Conservation (phyloP, 768 basidiomycete species). For the Rhodotorula taiwanensis region DNA sequence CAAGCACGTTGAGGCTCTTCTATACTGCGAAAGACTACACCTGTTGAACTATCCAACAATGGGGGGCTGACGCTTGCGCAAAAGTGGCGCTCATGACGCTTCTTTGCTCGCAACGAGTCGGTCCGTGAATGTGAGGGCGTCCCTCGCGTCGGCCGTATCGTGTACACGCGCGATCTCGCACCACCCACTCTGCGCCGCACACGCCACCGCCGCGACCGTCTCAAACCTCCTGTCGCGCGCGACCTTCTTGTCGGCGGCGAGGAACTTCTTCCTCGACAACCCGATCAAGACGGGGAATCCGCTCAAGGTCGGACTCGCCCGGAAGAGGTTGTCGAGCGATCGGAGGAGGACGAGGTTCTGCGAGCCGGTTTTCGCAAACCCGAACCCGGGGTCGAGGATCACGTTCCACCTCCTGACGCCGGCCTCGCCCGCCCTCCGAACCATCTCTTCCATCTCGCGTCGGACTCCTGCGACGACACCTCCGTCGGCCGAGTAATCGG, state of each 20-base stretch:
- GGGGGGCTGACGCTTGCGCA: too few relatives aligned
- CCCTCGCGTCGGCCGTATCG: constrained; percentile 64
- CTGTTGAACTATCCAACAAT: not conserved
- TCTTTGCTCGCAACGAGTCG: too few relatives aligned
- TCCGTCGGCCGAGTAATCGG: constrained; percentile 45
- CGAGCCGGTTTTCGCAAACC: constrained; percentile 79
- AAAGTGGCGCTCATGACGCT: too few relatives aligned
- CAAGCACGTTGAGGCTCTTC: constrained; percentile 10
- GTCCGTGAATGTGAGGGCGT: constrained; percentile 63
- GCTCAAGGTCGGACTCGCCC: not conserved
- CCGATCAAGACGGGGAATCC: constrained; percentile 62
- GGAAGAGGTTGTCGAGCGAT: constrained; percentile 47
- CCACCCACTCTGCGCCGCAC: constrained; percentile 66
- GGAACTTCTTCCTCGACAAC: constrained; percentile 73
- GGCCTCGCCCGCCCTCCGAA: constrained; percentile 59
- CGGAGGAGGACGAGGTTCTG: constrained; percentile 68
- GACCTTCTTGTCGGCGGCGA: constrained; percentile 56
- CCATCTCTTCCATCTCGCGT: constrained; percentile 63
- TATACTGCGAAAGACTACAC: not conserved
- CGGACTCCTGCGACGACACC: constrained; percentile 62
- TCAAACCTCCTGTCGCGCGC: constrained; percentile 68
- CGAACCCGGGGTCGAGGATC: constrained; percentile 83
- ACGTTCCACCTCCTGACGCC: constrained; percentile 82
- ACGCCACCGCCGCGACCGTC: constrained; percentile 68
- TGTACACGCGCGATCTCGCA: constrained; percentile 69